Percentiles rank a stretch among this genome's conserved stretches.
Evolutionary conservation across 768 basidiomycete species (phyloP).

Genomic region (Rhodotorula paludigena): DNA sequence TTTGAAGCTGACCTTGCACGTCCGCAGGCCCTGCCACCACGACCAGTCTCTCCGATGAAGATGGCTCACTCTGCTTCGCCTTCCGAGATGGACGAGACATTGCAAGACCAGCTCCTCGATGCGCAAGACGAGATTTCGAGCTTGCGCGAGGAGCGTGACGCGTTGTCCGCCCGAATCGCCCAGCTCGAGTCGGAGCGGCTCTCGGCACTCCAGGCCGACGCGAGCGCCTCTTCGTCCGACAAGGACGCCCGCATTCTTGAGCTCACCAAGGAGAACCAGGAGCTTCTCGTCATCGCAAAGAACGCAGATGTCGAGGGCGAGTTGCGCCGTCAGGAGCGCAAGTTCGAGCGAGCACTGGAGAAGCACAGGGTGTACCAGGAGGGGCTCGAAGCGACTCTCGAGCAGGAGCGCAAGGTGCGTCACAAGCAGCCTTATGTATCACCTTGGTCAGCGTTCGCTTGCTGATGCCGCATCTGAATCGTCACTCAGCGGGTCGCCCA

Average conservation of each 20-base stretch:
- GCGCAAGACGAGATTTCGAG: slow-evolving; percentile 69
- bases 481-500: slow-evolving; percentile 30
- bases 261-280: slow-evolving; percentile 25
- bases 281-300: slow-evolving; percentile 30
- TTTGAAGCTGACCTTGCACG: too few relatives aligned
- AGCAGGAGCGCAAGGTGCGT: slow-evolving; percentile 37
- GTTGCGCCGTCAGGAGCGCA: slow-evolving; percentile 26
- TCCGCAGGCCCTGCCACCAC: slow-evolving; percentile 24
- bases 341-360: slow-evolving; percentile 26
- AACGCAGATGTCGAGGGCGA: slow-evolving; percentile 37
- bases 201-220: background rate
- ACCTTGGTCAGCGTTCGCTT: background rate
- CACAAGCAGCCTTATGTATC: background rate
- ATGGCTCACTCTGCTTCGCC: slow-evolving; percentile 3
- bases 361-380: slow-evolving; percentile 20
- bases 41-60: slow-evolving; percentile 35
- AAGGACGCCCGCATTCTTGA: slow-evolving; percentile 15
- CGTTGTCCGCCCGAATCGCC: slow-evolving; percentile 61
- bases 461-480: background rate
- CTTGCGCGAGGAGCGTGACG: slow-evolving; percentile 65
- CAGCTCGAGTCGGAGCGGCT: slow-evolving; percentile 47
- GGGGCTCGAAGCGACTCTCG: slow-evolving; percentile 25
- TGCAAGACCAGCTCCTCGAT: slow-evolving; percentile 38
- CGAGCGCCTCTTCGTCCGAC: slow-evolving; percentile 6
- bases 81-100: background rate